Base-by-base conservation (phyloP, 2,329 filamentous ascomycete species). In the Cladophialophora psammophila region DNA sequence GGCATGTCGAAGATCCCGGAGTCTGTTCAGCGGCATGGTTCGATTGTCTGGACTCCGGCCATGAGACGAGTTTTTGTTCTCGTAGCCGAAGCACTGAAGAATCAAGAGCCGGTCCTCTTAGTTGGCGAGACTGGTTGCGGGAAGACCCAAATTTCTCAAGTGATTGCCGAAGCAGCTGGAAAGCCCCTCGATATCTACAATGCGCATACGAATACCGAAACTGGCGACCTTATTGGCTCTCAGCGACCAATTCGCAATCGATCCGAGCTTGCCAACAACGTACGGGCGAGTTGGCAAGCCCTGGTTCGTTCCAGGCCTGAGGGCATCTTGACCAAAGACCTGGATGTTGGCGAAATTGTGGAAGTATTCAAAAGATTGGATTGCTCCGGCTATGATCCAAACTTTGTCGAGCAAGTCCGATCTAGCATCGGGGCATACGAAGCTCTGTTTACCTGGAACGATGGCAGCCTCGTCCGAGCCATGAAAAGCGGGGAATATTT, bases 91-190 rank as follows among this genome's bases (percentile, higher is more conserved):
- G 95, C 95, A 0, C 83, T 99, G 66, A 86, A 87, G 32, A 95
- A 97, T 75, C 93, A 96, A 69, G 95, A 99, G 77, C 95, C 95
- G 0, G 92, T 99, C 2, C 84, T 99, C 20, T 84, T 99, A 5
- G 93, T 99, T 12, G 95, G 95, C 69, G 96, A 99, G 77, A 99
- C 95, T 18, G 95, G 95, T 5, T 98, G 94, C 75, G 95, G 96
- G 68, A 99, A 99, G 81, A 99, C 95, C 0, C 97, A 94, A 1
- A 91, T 99, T 6, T 96, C 93, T 72, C 95, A 99, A 77, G 86
- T 97, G 76, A 85, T 98, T 61, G 93, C 95, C 2, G 91, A 96
- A 74, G 90, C 92, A 3, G 85, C 92, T 69, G 83, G 84, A 15
- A 93, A 90, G 74, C 83, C 91, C 69, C 82, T 99, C 45, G 89